phyloP scores from a whole-genome alignment of 2,329 filamentous ascomycete genomes.

The Talaromyces sp. region DNA sequence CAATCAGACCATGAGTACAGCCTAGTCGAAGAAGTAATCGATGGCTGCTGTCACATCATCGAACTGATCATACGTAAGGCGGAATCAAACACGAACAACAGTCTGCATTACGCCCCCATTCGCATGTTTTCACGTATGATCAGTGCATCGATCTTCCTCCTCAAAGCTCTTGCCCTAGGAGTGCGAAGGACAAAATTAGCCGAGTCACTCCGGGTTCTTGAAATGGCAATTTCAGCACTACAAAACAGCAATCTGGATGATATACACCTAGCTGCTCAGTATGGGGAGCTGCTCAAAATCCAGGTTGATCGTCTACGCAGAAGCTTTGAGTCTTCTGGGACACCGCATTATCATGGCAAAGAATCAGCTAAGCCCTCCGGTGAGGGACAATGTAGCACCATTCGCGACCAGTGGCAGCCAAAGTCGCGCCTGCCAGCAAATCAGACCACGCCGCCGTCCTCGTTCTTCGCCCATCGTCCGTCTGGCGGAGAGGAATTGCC shows the following conservation, averaged over 20 bases:
- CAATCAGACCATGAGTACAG: background rate
- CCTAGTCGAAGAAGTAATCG: background rate
- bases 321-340: slow-evolving; percentile 1
- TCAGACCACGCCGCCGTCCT: background rate
- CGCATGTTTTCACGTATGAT: slow-evolving; percentile 53
- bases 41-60: background rate
- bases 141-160: slow-evolving; percentile 46
- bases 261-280: slow-evolving; percentile 51
- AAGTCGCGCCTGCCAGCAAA: background rate
- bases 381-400: background rate
- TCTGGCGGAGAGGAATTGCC: background rate
- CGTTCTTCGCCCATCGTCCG: background rate
- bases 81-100: background rate
- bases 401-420: background rate
- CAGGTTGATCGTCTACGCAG: slow-evolving; percentile 40
- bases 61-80: background rate
- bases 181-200: slow-evolving; percentile 48
- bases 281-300: slow-evolving; percentile 49
- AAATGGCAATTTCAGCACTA: background rate
- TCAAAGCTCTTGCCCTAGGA: slow-evolving; percentile 50
- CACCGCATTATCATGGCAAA: background rate
- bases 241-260: slow-evolving; percentile 51
- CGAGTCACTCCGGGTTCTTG: slow-evolving; percentile 30
- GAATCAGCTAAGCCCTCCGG: background rate
- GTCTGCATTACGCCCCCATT: slow-evolving; percentile 37